These are phyloP conservation scores for Chlamydomonas asymmetrica DNA, from an alignment of 139 green algal genomes.

Conservation along the genomic window DNA sequence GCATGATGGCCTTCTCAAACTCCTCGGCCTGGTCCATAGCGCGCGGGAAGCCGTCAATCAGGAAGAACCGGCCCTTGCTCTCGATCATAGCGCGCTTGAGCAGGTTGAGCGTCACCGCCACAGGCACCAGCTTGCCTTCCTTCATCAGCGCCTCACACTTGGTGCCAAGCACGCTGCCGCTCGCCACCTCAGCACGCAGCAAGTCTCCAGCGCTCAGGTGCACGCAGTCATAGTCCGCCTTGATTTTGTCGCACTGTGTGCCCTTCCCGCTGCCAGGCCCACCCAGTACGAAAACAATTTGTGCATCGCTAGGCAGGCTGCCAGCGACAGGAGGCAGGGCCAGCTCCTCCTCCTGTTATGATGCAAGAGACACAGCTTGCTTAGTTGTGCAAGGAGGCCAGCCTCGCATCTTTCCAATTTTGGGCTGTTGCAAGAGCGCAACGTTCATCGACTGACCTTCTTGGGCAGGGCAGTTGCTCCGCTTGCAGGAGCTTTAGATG, in stretches of 20 bases:
- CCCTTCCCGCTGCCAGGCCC: slow-evolving; percentile 54
- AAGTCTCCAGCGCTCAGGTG: slow-evolving; percentile 74
- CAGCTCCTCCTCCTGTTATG: slow-evolving; percentile 9
- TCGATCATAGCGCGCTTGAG: slow-evolving; percentile 74
- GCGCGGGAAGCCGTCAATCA: slow-evolving; percentile 93
- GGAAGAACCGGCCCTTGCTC: slow-evolving; percentile 65
- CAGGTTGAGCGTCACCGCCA: slow-evolving; percentile 70
- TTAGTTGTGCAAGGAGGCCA: not conserved
- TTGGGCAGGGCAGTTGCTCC: not conserved
- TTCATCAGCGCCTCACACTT: slow-evolving; percentile 79
- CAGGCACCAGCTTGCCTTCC: slow-evolving; percentile 82
- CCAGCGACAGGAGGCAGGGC: slow-evolving; percentile 32
- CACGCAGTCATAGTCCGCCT: slow-evolving; percentile 27
- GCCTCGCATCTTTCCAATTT: not conserved
- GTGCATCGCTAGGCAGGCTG: slow-evolving; percentile 25
- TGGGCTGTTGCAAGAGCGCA: too few relatives aligned
- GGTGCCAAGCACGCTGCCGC: slow-evolving; percentile 51
- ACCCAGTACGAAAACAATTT: slow-evolving; percentile 56
- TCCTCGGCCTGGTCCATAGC: slow-evolving; percentile 76
- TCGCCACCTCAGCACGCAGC: slow-evolving; percentile 74
- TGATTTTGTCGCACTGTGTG: slow-evolving; percentile 57
- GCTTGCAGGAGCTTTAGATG: too few relatives aligned
- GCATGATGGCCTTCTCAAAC: slow-evolving; percentile 67
- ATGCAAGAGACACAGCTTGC: not conserved
- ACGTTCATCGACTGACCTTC: not conserved